Evolutionary conservation across 2,329 filamentous ascomycete species (phyloP).

Genomic region (Penicillium sp.): DNA sequence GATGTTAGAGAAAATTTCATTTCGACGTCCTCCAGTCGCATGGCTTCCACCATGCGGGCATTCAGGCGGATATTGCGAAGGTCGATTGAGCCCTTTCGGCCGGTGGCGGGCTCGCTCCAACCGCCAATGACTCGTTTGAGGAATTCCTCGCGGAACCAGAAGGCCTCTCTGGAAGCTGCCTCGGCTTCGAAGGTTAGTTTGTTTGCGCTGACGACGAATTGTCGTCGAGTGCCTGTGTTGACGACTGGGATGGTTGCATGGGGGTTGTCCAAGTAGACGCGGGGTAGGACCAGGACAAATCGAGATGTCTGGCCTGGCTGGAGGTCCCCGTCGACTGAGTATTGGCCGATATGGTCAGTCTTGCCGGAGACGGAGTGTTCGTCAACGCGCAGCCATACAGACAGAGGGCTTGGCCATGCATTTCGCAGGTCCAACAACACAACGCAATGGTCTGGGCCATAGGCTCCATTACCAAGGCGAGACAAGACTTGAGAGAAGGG

Average conservation of each 20-base stretch:
- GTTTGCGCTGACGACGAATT: conserved; percentile 84
- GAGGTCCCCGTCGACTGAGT: conserved; percentile 50
- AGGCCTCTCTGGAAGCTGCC: conserved; percentile 76
- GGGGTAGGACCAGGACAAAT: conserved; percentile 74
- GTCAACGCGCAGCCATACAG: conserved; percentile 62
- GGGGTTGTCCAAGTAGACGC: conserved; percentile 76
- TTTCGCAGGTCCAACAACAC: conserved; percentile 85
- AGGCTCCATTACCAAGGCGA: conserved; percentile 44
- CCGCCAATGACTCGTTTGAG: conserved; percentile 71
- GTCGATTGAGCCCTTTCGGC: conserved; percentile 71
- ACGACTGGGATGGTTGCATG: conserved; percentile 78
- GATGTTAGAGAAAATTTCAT: conserved; percentile 55
- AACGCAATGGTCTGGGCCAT: conserved; percentile 71
- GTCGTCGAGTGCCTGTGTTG: conserved; percentile 80
- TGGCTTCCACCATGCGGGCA: conserved; percentile 77
- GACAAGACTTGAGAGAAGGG: conserved; percentile 53
- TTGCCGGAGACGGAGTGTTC: conserved; percentile 29
- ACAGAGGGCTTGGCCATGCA: conserved; percentile 81
- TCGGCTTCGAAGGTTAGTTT: conserved; percentile 81
- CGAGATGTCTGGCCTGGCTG: conserved; percentile 69
- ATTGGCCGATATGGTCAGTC: conserved; percentile 29
- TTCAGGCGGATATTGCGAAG: conserved; percentile 75
- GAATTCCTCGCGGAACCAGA: conserved; percentile 88
- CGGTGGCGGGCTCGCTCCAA: conserved; percentile 68
- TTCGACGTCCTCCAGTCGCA: conserved; percentile 79